Evolutionary conservation across 768 basidiomycete genomes (phyloP), one percentile per base, ranked within the genome.

Genomic region (Asterophora lycoperdoides): DNA sequence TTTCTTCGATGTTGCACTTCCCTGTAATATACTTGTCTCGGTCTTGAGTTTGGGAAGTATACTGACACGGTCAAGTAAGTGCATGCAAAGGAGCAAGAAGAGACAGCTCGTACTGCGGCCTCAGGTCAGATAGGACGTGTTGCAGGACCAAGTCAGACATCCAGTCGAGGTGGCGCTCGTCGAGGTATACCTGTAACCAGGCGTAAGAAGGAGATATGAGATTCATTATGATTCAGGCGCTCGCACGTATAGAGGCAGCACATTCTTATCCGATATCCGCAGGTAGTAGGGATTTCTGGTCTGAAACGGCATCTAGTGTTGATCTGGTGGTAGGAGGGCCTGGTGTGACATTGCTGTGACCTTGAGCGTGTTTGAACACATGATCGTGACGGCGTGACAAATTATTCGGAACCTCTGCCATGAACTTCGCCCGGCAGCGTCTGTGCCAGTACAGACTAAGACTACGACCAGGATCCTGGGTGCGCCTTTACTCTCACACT

Each of bases 91-190:
- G 46, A 39, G 57, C 9, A 37, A 23, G 39, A 7, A 29, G 28
- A 39, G 48, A 30, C 8, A 2, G 28, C 9, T 10, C 68, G 58
- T 44, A 77, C 90, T 83, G 71, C 49, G 87, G 84, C 55, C 86
- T 77, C 40, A 96, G 65, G 63, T 92, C 90, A 8, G 79, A 76
- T 2, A 96, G 74, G 14, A 95, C 88, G 57, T 82, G 79, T 59
- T 93, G 91, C 2, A 95, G 71, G 35, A 87, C 74, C 19, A 66
- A 57, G 57, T 95, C 92, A 5, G 86, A 82, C 92, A 96, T 95
- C 93, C 93, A 96, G 47, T 82, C 75, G 13, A 89, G 66, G 70
- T 96, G 93, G 9, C 81, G 78, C 54, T 90, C 89, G 60, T 96
- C 93, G 23, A 96, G 79, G 65, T 93, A 94, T 44, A 48, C 59